phyloP scores from a whole-genome alignment of 1,139 yeast genomes.

The Zhuliangozyma parablackwelliae region DNA sequence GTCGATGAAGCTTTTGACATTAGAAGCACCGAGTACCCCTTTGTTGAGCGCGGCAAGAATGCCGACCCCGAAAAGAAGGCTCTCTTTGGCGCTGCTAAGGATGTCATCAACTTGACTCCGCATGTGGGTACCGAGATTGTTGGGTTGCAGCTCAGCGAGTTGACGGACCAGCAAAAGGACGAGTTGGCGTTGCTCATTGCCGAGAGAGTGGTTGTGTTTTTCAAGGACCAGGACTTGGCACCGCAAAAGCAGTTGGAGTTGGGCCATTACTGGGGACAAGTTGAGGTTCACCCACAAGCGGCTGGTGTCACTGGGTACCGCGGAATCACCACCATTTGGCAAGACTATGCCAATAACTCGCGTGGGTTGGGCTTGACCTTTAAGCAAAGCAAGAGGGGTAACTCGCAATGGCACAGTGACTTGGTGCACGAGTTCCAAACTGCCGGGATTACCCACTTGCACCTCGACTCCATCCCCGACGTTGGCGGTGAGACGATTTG shows the following conservation, averaged over 20 bases:
- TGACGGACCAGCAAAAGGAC: conserved; percentile 48
- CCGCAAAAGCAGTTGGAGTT: conserved; percentile 44
- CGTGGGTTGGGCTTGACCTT: conserved; percentile 21
- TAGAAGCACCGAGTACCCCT: conserved; percentile 37
- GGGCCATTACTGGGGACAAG: conserved; percentile 41
- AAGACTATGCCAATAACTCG: conserved; percentile 30
- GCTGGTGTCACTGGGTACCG: conserved; percentile 22
- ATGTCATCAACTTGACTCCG: conserved; percentile 43
- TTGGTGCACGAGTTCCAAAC: conserved; percentile 33
- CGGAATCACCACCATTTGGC: conserved; percentile 55
- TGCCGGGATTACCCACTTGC: conserved; percentile 36
- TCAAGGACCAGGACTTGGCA: conserved; percentile 39
- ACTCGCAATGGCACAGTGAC: conserved; percentile 35
- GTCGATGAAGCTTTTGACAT: conserved; percentile 48
- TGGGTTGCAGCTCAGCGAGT: conserved; percentile 47
- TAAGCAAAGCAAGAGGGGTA: conserved; percentile 29
- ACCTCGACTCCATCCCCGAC: conserved; percentile 30
- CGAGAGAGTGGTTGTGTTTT: conserved; percentile 41
- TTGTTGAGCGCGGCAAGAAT: conserved; percentile 42
- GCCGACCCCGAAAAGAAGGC: conserved; percentile 55
- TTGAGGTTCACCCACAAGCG: conserved; percentile 41
- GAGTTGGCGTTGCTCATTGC: conserved; percentile 44
- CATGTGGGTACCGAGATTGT: conserved; percentile 55
- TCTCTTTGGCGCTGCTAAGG: conserved; percentile 47
- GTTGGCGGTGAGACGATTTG: conserved; percentile 37